Evolutionary conservation across 1,284 basidiomycete species (phyloP).

Genomic region (Puccinia polysora): DNA sequence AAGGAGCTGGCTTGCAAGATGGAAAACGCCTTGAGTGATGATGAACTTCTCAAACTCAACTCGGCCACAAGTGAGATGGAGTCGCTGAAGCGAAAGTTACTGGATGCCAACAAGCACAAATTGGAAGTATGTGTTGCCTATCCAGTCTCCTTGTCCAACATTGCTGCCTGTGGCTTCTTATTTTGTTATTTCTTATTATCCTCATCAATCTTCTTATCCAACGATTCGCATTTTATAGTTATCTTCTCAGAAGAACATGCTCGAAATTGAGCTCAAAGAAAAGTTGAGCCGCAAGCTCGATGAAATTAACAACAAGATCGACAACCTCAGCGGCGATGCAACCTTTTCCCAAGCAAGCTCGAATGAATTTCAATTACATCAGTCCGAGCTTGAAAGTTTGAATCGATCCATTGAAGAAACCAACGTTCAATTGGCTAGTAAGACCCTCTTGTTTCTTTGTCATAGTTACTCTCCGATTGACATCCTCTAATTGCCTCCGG

Average conservation of each 20-base stretch:
- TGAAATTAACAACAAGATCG: constrained; percentile 71
- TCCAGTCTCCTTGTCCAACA: too few species aligned
- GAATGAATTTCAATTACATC: constrained; percentile 64
- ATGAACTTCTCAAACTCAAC: constrained; percentile 69
- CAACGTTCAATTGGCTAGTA: constrained; percentile 61
- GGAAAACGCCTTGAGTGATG: constrained; percentile 65
- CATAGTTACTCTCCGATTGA: background rate
- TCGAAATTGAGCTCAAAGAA: constrained; percentile 92
- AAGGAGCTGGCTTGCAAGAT: constrained; percentile 73
- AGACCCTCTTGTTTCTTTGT: background rate
- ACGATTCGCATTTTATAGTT: constrained; percentile 58
- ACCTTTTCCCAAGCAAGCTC: constrained; percentile 61
- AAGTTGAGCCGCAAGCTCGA: constrained; percentile 71
- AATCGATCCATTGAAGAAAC: constrained; percentile 64
- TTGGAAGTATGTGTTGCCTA: constrained; percentile 62
- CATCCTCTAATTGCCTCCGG: background rate
- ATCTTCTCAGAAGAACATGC: constrained; percentile 68
- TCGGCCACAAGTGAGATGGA: constrained; percentile 72
- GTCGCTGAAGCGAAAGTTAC: constrained; percentile 64
- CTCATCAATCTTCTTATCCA: background rate
- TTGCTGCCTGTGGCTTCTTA: too few species aligned
- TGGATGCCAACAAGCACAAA: constrained; percentile 66
- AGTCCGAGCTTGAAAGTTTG: constrained; percentile 65
- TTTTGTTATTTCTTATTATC: background rate
- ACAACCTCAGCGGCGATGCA: constrained; percentile 62